Conservation (phyloP, 2,329 filamentous ascomycete genomes). For the Nectriaceae sp. region DNA sequence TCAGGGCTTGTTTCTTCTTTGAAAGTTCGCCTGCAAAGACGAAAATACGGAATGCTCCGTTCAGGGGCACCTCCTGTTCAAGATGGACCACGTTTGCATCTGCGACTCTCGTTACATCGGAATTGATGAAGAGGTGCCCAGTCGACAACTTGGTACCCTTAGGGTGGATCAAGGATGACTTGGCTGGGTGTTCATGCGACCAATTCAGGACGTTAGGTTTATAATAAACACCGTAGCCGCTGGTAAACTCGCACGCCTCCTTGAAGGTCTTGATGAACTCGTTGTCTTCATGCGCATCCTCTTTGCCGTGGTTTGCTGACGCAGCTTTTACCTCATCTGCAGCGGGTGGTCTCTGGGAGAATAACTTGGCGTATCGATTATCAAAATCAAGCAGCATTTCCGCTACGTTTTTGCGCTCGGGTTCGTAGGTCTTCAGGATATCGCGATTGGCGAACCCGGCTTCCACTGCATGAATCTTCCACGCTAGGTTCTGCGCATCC, state of each 20-base stretch:
- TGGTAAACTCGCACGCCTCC: constrained; percentile 87
- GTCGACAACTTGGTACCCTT: constrained; percentile 66
- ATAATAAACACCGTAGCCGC: constrained; percentile 88
- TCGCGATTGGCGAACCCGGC: constrained; percentile 74
- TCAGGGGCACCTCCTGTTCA: constrained; percentile 86
- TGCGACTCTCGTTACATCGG: constrained; percentile 81
- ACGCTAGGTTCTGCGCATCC: constrained; percentile 86
- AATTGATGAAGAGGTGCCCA: constrained; percentile 74
- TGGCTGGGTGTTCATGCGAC: constrained; percentile 70
- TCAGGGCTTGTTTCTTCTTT: constrained; percentile 62
- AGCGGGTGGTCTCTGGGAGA: constrained; percentile 76
- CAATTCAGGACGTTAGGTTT: constrained; percentile 82
- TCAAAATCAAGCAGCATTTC: constrained; percentile 86
- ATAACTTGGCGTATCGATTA: constrained; percentile 85
- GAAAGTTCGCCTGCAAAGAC: constrained; percentile 75
- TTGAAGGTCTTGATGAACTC: constrained; percentile 91
- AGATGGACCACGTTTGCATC: constrained; percentile 90
- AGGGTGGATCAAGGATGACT: constrained; percentile 70
- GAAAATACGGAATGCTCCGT: constrained; percentile 85
- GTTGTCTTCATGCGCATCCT: constrained; percentile 57
- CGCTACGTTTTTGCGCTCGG: constrained; percentile 81
- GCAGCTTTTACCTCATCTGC: constrained; percentile 73
- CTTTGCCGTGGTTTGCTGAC: constrained; percentile 36
- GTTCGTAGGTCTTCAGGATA: constrained; percentile 82
- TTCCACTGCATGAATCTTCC: constrained; percentile 94